phyloP scores from a whole-genome alignment of 352 stramenopile species.

The Aphanomyces invadans region DNA sequence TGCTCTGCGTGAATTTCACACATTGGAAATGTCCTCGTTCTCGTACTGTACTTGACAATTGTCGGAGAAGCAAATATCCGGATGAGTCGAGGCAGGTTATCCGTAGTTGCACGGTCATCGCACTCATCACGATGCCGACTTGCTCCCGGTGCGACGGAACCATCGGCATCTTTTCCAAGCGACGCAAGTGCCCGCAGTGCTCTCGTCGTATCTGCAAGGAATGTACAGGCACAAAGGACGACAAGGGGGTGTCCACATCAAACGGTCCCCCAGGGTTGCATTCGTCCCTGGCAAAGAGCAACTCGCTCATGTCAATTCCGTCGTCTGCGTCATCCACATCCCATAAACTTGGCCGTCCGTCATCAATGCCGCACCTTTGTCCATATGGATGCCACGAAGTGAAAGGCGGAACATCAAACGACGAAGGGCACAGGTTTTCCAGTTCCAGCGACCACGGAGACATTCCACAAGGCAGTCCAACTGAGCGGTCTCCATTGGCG shows the following conservation, averaged over 20 bases:
- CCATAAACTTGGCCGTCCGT: not conserved
- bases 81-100: not conserved
- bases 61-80: not conserved
- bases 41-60: not conserved
- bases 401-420: not conserved
- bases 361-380: slow-evolving; percentile 3
- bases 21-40: not conserved
- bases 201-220: slow-evolving; percentile 16
- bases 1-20: too few species aligned
- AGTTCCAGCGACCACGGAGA: not conserved
- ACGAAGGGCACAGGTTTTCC: not conserved
- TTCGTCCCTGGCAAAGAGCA: not conserved
- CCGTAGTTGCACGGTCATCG: not conserved
- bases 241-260: not conserved
- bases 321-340: not conserved
- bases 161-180: slow-evolving; percentile 24
- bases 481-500: not conserved
- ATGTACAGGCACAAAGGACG: not conserved
- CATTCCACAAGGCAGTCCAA: not conserved
- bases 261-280: not conserved
- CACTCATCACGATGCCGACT: not conserved
- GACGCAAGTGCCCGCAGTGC: slow-evolving; percentile 17
- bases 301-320: not conserved
- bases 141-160: slow-evolving; percentile 10
- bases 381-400: slow-evolving; percentile 2